Base-by-base conservation (phyloP, 148 eudicot species). In the Chenopodium album region DNA sequence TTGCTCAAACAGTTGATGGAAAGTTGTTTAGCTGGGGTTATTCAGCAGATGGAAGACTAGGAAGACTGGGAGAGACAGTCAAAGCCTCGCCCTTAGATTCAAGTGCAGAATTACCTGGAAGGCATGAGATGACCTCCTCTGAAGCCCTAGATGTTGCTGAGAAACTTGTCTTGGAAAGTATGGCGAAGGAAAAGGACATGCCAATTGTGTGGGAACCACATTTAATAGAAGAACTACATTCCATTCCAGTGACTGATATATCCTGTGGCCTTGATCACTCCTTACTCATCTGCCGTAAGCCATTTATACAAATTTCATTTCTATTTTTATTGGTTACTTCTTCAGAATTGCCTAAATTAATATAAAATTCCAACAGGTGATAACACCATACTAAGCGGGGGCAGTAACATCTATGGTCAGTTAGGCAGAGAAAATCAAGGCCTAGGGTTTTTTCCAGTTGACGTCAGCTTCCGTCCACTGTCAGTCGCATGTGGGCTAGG, bases 11-110 rank as follows among this genome's bases (percentile, higher is more conserved):
- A 54, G 84, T 75, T 76, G 90, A 91, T 82, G 96, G 97, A 22
- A 97, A 90, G 81, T 68, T 97, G 86, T 94, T 88, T 82, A 97
- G 97, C 29, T 97, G 99, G 99, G 99, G 99, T 65, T 97, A 94
- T 82, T 92, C 92, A 76, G 92, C 97, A 46, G 99, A 97, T 88
- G 98, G 97, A 76, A 92, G 98, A 84, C 87, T 97, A 54, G 99
- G 99, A 44, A 86, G 85, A 76, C 82, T 91, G 80, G 93, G 93
- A 75, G 88, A 80, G 23, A 75, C 87, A 26, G 85, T 87, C 26
- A 88, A 88, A 84, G 73, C 87, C 19, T 92, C 97, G 75, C 90
- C 92, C 29, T 87, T 97, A 32, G 95, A 97, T 77, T 87, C 92
- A 70, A 80, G 64, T 75, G 81, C 87, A 34, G 73, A 81, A 78